These are phyloP conservation scores for Calendula officinalis DNA, from an alignment of 129 eudicot species.

Conservation along the genomic window DNA sequence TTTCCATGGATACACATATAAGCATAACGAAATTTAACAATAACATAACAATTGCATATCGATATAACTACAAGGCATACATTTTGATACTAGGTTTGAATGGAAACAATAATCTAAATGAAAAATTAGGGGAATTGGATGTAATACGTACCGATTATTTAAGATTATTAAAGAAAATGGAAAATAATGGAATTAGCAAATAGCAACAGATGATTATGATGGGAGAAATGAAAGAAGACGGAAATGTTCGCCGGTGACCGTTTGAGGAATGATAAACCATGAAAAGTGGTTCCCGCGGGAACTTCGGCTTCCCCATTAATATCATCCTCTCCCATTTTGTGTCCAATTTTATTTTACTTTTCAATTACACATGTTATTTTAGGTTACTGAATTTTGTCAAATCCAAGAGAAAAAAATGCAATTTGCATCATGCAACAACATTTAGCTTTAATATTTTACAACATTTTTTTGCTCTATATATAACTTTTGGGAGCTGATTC, in stretches of 20 bases:
- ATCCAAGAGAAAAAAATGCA: too few species aligned
- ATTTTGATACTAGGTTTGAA: neutral
- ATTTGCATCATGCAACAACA: too few species aligned
- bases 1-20: too few species aligned
- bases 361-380: neutral
- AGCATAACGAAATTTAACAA: too few species aligned
- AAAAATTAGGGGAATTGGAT: neutral
- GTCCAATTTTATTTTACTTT: neutral
- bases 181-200: neutral
- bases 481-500: too few species aligned
- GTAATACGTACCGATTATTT: slow-evolving; percentile 28
- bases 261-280: slow-evolving; percentile 14
- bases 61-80: too few species aligned
- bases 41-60: neutral
- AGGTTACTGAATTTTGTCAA: too few species aligned
- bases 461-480: neutral
- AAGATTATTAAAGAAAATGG: neutral
- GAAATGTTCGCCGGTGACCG: slow-evolving; percentile 20
- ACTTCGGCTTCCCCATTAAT: slow-evolving; percentile 27
- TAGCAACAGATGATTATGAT: neutral
- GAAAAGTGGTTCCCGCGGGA: slow-evolving; percentile 30
- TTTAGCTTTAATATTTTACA: too few species aligned
- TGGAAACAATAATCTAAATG: neutral
- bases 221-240: slow-evolving; percentile 1
- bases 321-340: slow-evolving; percentile 17